A percentile compares a stretch with the other conserved stretches of the same genome.
These are phyloP conservation scores for Fraxinus baroniana DNA, from an alignment of 305 asterid species.

Conservation along the genomic window DNA sequence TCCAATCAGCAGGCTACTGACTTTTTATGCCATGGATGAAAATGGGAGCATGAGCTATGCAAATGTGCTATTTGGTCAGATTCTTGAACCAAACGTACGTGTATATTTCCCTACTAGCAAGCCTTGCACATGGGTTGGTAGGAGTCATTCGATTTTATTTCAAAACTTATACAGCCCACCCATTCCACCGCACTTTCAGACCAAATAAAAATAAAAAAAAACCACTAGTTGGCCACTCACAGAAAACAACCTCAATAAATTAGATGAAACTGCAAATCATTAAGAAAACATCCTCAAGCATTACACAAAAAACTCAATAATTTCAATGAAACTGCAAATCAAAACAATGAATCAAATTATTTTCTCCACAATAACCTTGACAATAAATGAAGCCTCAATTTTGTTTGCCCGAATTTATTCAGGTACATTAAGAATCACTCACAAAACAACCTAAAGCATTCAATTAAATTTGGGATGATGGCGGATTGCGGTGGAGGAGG, in stretches of 20 bases:
- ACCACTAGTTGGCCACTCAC: no score
- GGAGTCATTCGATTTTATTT: neutral
- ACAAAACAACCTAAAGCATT: neutral
- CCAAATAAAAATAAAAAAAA: neutral
- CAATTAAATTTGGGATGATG: neutral
- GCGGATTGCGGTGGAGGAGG: neutral
- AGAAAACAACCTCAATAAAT: no score
- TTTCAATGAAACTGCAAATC: neutral
- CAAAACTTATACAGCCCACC: neutral
- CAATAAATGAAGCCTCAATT: neutral
- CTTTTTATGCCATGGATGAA: conserved; percentile 54
- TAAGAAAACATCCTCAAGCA: neutral
- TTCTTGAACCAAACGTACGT: conserved; percentile 50
- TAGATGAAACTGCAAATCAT: no score
- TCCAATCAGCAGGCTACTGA: conserved; percentile 41
- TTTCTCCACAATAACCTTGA: neutral
- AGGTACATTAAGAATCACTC: neutral
- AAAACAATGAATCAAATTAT: neutral
- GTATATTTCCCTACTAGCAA: conserved; percentile 35
- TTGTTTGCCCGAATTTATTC: neutral
- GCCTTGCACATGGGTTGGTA: neutral
- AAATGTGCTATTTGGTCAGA: conserved; percentile 41
- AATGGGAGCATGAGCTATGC: conserved; percentile 50
- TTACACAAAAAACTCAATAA: neutral
- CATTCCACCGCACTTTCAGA: neutral